Evolutionary conservation across 2,329 filamentous ascomycete genomes (phyloP).

Genomic region (Talaromyces albobiverticillius): DNA sequence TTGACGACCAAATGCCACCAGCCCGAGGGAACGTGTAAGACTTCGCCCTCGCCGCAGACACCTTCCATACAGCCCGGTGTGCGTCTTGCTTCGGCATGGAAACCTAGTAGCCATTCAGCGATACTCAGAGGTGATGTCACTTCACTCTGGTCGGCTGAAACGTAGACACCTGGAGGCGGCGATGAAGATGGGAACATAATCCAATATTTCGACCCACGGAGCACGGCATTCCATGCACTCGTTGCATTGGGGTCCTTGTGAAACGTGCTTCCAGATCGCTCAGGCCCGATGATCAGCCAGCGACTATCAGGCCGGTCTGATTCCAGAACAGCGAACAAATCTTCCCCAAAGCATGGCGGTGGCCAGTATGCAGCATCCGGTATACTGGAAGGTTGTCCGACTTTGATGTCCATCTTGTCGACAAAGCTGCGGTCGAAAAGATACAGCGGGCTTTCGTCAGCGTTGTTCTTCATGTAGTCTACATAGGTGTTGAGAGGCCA

Average conservation of each 20-base stretch:
- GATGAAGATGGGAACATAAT: constrained; percentile 86
- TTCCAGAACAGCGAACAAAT: constrained; percentile 78
- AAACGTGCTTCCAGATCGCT: constrained; percentile 86
- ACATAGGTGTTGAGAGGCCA: constrained; percentile 82
- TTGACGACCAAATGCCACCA: constrained; percentile 99
- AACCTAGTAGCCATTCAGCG: constrained; percentile 91
- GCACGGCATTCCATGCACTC: constrained; percentile 88
- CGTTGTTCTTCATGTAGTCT: constrained; percentile 74
- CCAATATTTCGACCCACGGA: constrained; percentile 93
- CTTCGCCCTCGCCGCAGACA: constrained; percentile 78
- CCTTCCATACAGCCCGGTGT: constrained; percentile 79
- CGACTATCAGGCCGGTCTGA: constrained; percentile 77
- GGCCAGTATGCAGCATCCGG: constrained; percentile 67
- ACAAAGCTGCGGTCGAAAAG: constrained; percentile 86
- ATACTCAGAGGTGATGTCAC: constrained; percentile 93
- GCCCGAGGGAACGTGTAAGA: constrained; percentile 86
- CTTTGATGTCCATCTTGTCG: constrained; percentile 73
- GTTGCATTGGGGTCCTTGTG: constrained; percentile 76
- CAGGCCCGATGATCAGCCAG: constrained; percentile 89
- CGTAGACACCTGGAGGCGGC: constrained; percentile 82
- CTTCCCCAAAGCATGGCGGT: constrained; percentile 79
- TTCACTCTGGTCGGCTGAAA: constrained; percentile 84
- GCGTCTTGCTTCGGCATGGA: constrained; percentile 76
- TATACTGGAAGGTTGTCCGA: constrained; percentile 46
- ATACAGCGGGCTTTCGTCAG: constrained; percentile 87